Base-by-base conservation (phyloP, 2,329 filamentous ascomycete species). In the Alternaria conjuncta region DNA sequence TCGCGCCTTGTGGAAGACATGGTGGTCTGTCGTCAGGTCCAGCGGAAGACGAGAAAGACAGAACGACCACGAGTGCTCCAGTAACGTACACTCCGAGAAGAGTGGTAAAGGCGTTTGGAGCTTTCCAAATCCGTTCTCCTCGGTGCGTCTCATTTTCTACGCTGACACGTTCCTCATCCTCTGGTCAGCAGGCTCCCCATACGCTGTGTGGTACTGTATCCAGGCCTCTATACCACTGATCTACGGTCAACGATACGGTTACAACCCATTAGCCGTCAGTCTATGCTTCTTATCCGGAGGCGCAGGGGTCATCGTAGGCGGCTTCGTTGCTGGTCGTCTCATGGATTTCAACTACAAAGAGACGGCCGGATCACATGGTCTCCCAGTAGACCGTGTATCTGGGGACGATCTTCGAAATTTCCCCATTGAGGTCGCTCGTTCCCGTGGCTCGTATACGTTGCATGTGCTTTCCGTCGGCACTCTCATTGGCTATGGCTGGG, bases 21-120 rank as follows among this genome's bases (percentile, higher is more conserved):
- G 32, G 32, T 36, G 32, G 7, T 36, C 15, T 36, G 15, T 36
- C 32, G 5, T 36, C 15, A 36, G 32, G 32, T n/a, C 13, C 4
- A 36, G 8, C 15, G 13, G 32, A n/a, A 36, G 32, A 36, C 32
- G 15, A 0, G 32, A 36, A 36, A 36, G 32, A 36, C 32, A 36
- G 1, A 9, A 1, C 32, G 32, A 9, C 32, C 6, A 0, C 0
- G 15, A 36, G 32, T 0, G 0, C 32, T n/a, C 15, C 32, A 36
- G 15, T 0, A 5, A 36, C 32, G 32, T 36, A 36, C 0, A n/a
- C 32, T n/a, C 32, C 0, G 32, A n/a, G 1, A 36, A 36, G 13
- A 0, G 32, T 36, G 15, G 32, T n/a, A 36, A 36, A 36, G 32
- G 32, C 7, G 32, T 36, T 1, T n/a, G 45, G 21, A n/a, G 21